phyloP scores from a whole-genome alignment of 139 green algal genomes.

The Nannochloris sp. region DNA sequence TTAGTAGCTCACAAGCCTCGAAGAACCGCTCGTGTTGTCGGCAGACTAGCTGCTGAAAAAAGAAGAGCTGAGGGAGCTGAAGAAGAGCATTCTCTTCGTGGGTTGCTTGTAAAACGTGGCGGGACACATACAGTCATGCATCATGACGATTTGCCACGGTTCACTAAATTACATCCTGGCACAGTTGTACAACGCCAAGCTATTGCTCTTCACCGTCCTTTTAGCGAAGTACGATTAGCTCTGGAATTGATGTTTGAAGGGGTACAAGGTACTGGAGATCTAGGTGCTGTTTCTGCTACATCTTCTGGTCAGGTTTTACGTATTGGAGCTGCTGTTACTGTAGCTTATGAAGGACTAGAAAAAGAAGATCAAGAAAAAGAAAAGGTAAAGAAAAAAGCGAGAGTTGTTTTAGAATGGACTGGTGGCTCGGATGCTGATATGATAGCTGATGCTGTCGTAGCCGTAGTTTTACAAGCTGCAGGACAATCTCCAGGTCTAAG shows the following conservation, averaged over 20 bases:
- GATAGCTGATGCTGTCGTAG: slow-evolving; percentile 88
- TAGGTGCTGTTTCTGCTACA: slow-evolving; percentile 16
- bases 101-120: slow-evolving; percentile 63
- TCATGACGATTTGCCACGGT: slow-evolving; percentile 75
- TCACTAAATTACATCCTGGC: slow-evolving; percentile 76
- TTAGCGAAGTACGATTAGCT: slow-evolving; percentile 57
- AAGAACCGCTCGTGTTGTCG: slow-evolving; percentile 53
- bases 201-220: slow-evolving; percentile 54
- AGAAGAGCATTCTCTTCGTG: slow-evolving; percentile 34
- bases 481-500: slow-evolving; percentile 40
- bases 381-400: too few relatives aligned
- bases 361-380: background rate
- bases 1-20: slow-evolving; percentile 59
- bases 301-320: slow-evolving; percentile 8
- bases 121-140: slow-evolving; percentile 59
- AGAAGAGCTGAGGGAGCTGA: slow-evolving; percentile 28
- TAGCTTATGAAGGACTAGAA: slow-evolving; percentile 22
- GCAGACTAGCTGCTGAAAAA: slow-evolving; percentile 61
- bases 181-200: slow-evolving; percentile 72
- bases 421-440: slow-evolving; percentile 75
- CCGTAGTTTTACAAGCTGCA: slow-evolving; percentile 68
- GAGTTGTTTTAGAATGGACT: slow-evolving; percentile 83
- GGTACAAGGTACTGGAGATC: slow-evolving; percentile 31
- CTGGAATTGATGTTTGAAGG: slow-evolving; percentile 90
- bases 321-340: slow-evolving; percentile 27